Conservation (phyloP, 2,329 filamentous ascomycete species). For the Verruconis gallopava region DNA sequence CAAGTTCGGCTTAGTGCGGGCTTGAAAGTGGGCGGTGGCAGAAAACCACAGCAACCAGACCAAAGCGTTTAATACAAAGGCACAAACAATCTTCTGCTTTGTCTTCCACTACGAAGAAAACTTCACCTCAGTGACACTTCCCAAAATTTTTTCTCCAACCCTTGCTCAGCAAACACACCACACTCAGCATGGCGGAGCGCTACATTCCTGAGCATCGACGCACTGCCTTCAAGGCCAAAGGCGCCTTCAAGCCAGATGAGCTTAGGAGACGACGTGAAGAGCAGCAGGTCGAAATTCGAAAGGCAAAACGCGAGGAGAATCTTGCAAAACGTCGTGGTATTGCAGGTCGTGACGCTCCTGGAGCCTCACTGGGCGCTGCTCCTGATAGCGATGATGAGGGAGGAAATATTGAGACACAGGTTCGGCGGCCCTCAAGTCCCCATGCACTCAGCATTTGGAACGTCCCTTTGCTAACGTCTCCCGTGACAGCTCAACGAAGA, state of each 20-base stretch:
- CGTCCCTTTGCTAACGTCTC: not conserved
- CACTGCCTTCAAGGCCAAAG: constrained; percentile 99
- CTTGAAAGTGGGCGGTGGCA: not conserved
- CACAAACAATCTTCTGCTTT: too few species aligned
- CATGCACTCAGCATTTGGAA: not conserved
- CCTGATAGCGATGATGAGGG: constrained; percentile 97
- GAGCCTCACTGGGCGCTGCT: constrained; percentile 72
- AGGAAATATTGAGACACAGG: constrained; percentile 89
- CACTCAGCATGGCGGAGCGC: constrained; percentile 78
- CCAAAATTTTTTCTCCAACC: too few species aligned
- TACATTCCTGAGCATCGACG: constrained; percentile 99
- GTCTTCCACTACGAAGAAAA: too few species aligned
- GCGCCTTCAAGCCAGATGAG: constrained; percentile 97
- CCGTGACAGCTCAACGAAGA: constrained; percentile 86
- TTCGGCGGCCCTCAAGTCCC: constrained; percentile 36
- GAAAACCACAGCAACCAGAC: not conserved
- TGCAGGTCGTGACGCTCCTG: constrained; percentile 63
- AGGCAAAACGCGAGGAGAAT: constrained; percentile 98
- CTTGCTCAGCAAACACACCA: too few species aligned
- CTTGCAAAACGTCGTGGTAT: constrained; percentile 96
- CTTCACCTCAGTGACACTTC: too few species aligned
- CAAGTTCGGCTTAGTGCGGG: not conserved
- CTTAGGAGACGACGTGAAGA: constrained; percentile 95
- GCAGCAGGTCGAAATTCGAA: constrained; percentile 97
- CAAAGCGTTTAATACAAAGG: too few species aligned